A percentile compares a stretch with the other conserved stretches of the same genome.
Conservation (phyloP, 306 rosid species). For the Vigna angularis region DNA sequence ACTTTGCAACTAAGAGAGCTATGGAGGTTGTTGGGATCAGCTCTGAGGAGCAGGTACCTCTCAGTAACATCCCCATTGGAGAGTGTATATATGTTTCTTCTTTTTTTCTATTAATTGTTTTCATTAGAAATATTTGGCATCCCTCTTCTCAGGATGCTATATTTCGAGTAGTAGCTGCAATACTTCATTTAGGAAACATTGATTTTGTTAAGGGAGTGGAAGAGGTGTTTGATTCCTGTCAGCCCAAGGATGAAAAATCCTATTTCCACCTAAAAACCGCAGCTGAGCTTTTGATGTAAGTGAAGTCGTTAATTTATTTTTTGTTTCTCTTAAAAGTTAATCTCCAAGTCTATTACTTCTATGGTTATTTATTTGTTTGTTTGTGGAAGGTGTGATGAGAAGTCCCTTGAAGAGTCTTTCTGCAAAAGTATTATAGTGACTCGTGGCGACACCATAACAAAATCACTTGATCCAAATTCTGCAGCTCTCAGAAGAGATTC, state of each 20-base stretch:
- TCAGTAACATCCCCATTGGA: slow-evolving; percentile 36
- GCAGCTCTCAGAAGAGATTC: slow-evolving; percentile 91
- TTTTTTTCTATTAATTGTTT: not conserved
- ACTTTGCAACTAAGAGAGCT: slow-evolving; percentile 81
- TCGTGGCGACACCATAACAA: slow-evolving; percentile 91
- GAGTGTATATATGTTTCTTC: not conserved
- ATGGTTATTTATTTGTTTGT: slow-evolving; percentile 6
- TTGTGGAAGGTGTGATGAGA: slow-evolving; percentile 79
- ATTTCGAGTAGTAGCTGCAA: slow-evolving; percentile 86
- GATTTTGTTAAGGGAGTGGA: slow-evolving; percentile 72
- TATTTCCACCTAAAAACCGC: slow-evolving; percentile 77
- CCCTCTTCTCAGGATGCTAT: slow-evolving; percentile 78
- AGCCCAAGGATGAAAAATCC: slow-evolving; percentile 84
- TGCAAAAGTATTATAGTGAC: slow-evolving; percentile 95
- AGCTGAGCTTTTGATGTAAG: slow-evolving; percentile 88
- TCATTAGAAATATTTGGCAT: slow-evolving; percentile 31
- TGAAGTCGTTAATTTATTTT: slow-evolving; percentile 1
- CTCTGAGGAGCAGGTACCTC: slow-evolving; percentile 75
- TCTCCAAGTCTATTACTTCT: slow-evolving; percentile 34
- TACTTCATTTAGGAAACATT: slow-evolving; percentile 92
- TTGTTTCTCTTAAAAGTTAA: slow-evolving; percentile 26
- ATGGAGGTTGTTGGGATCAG: slow-evolving; percentile 94
- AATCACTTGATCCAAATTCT: slow-evolving; percentile 69
- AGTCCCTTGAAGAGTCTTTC: slow-evolving; percentile 86
- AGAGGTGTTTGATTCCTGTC: slow-evolving; percentile 75